Conservation (phyloP, 371 early-diverging fungal species). For the Rhizopus delemar region DNA sequence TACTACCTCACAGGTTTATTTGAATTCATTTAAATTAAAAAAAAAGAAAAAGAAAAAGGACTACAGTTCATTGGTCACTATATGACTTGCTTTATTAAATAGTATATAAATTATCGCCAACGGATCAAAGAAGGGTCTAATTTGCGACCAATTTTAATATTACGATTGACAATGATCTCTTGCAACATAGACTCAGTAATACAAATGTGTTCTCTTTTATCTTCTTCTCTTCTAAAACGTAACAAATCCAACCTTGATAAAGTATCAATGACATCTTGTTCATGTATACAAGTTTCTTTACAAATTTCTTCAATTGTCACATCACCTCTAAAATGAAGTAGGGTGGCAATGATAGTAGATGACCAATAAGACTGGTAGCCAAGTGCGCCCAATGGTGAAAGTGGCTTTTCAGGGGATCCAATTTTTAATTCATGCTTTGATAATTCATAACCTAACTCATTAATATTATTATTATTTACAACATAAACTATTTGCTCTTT, state of each 20-base stretch:
- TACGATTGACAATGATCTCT: conserved; percentile 13
- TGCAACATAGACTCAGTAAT: conserved; percentile 29
- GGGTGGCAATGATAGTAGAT: conserved; percentile 49
- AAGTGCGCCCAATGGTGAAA: conserved; percentile 72
- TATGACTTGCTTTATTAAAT: not conserved
- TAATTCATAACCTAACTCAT: conserved; percentile 75
- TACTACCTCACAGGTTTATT: conserved; percentile 28
- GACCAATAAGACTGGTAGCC: conserved; percentile 79
- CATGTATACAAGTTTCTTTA: conserved; percentile 38
- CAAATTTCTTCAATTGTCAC: conserved; percentile 35
- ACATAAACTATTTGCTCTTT: not conserved
- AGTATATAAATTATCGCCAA: conserved; percentile 14
- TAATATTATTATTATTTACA: not conserved
- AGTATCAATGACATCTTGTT: conserved; percentile 43
- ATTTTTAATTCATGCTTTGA: conserved; percentile 85
- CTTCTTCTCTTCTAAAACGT: conserved; percentile 21
- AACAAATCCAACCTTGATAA: conserved; percentile 34
- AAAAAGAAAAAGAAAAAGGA: too few relatives aligned
- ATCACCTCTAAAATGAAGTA: conserved; percentile 40
- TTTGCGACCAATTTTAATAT: conserved; percentile 23
- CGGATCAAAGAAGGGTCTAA: conserved; percentile 19
- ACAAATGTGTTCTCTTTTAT: conserved; percentile 21
- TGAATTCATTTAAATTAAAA: not conserved
- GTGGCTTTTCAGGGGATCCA: conserved; percentile 89
- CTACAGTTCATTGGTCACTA: not conserved